phyloP scores from a whole-genome alignment of 2,329 filamentous ascomycete species.

The Elsinoe ampelina region DNA sequence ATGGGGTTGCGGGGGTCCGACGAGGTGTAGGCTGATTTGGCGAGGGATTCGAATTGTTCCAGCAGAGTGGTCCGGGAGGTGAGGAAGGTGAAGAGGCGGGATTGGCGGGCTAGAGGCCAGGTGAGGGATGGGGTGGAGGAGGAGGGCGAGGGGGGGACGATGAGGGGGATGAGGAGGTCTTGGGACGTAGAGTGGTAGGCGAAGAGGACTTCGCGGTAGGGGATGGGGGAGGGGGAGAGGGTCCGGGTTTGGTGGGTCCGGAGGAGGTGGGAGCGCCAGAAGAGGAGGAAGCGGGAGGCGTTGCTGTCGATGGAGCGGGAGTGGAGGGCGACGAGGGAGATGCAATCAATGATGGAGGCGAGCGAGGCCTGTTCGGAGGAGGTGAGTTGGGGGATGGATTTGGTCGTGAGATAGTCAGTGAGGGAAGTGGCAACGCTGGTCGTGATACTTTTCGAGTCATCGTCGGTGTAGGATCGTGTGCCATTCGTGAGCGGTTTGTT shows the following conservation, averaged over 20 bases:
- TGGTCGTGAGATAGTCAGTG: constrained; percentile 64
- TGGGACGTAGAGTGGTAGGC: constrained; percentile 78
- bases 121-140: constrained; percentile 68
- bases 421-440: constrained; percentile 61
- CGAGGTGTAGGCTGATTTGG: constrained; percentile 86
- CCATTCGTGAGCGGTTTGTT: background rate
- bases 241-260: constrained; percentile 23
- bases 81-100: constrained; percentile 93
- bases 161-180: constrained; percentile 79
- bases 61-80: constrained; percentile 67
- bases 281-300: constrained; percentile 76
- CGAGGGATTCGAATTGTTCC: constrained; percentile 78
- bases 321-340: constrained; percentile 75
- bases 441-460: constrained; percentile 56
- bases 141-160: constrained; percentile 66
- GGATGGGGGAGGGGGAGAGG: constrained; percentile 17
- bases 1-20: constrained; percentile 80
- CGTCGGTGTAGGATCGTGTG: constrained; percentile 39
- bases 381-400: constrained; percentile 50
- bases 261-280: constrained; percentile 64
- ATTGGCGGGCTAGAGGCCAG: constrained; percentile 79
- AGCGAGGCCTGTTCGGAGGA: constrained; percentile 14
- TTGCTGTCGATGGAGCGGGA: constrained; percentile 85
- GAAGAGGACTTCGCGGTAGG: constrained; percentile 71
- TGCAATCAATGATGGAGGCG: constrained; percentile 49